A percentile compares a stretch with the other conserved stretches of the same genome.
These are phyloP conservation scores for Saxophila tyrrhenica DNA, from an alignment of 495 filamentous ascomycete species.

Conservation along the genomic window DNA sequence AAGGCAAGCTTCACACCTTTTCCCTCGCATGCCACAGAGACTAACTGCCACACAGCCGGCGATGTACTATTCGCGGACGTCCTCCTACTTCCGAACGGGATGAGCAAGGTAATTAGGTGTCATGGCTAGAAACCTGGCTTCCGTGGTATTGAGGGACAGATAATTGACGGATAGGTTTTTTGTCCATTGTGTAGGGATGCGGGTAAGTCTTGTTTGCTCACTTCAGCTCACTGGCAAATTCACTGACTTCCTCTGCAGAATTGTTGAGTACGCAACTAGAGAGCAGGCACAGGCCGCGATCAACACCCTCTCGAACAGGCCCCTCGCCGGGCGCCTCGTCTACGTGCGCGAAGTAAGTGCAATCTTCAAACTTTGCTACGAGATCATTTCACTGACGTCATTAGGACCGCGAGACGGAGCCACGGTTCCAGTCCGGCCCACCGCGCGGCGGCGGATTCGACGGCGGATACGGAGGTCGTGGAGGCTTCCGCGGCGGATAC, in stretches of 20 bases:
- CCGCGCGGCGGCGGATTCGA: constrained; percentile 35
- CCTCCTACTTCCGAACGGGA: constrained; percentile 99
- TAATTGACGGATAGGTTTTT: constrained; percentile 97
- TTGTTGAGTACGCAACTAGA: constrained; percentile 99
- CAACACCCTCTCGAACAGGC: constrained; percentile 96
- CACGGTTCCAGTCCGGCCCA: constrained; percentile 69
- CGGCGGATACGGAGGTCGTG: constrained; percentile 36
- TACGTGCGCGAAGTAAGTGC: constrained; percentile 88
- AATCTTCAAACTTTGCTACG: neutral
- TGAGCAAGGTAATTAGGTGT: constrained; percentile 99
- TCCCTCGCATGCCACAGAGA: neutral
- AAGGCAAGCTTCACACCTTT: constrained; percentile 54
- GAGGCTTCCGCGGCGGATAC: constrained; percentile 39
- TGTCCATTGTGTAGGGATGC: constrained; percentile 98
- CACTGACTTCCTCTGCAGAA: constrained; percentile 44
- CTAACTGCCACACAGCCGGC: constrained; percentile 55
- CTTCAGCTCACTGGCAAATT: constrained; percentile 9
- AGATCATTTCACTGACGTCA: neutral
- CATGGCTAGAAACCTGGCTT: constrained; percentile 72
- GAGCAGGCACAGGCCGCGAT: constrained; percentile 98
- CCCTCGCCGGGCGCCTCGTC: constrained; percentile 92
- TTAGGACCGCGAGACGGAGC: constrained; percentile 89
- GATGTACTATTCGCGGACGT: constrained; percentile 99
- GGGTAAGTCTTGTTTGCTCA: constrained; percentile 54
- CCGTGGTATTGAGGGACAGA: constrained; percentile 71